Base-by-base conservation (phyloP, 2,329 filamentous ascomycete genomes). In the Colletotrichum navitas region DNA sequence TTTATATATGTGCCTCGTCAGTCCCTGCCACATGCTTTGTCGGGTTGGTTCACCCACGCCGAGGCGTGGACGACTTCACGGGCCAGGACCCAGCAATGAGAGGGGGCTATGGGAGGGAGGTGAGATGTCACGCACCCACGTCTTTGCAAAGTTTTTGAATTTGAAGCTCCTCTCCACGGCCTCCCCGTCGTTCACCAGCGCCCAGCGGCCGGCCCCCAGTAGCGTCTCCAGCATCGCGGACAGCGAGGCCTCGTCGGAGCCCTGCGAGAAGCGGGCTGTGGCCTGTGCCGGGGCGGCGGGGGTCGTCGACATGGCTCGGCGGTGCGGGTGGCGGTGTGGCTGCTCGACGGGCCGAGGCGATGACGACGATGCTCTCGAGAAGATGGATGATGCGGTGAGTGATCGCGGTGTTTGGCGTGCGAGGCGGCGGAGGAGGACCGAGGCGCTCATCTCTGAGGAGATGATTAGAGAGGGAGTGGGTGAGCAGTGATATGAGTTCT, bases 131-230 rank as follows among this genome's bases (percentile, higher is more conserved):
- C 86, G 72, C 74, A 90, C 89, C 90, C 90, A 92, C 10, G 89
- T 88, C 82, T 89, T 91, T 45, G 86, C 84, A 78, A 92, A 92
- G 1, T 85, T 90, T 81, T 89, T 90, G 77, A 92, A 92, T 76
- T 83, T 87, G 78, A 91, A 91, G 66, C 81, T 84, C 63, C 90
- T 83, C 80, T 91, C 88, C 1, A 92, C 75, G 0, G 87, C 90
- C 65, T 85, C 83, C 12, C 88, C 88, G 55, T 83, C 81, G 1
- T 81, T 77, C 2, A 84, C 81, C 43, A 92, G 76, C 3, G 79
- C 75, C 90, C 90, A 92, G 24, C 81, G 82, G 1, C 81, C 80
- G 51, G 78, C 76, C 72, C 69, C 78, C 77, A 78, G 80, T 66
- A 80, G 82, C 68, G 75, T 75, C 39, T 81, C 77, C 43, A 85